Base-by-base conservation (phyloP, 352 stramenopile species). In the Pythium scleroteichum region DNA sequence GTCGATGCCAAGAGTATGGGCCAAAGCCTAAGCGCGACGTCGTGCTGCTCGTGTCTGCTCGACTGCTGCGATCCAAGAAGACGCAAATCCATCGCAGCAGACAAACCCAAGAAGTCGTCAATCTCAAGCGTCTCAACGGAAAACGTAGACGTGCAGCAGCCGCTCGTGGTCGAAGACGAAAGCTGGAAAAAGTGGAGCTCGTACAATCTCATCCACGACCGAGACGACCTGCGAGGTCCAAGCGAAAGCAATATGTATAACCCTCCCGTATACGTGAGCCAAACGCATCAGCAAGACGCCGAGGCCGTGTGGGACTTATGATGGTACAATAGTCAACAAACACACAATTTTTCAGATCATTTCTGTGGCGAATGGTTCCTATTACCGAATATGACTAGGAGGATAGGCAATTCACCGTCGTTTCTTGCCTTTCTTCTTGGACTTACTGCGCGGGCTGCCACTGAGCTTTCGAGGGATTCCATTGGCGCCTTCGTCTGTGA, bases 181-280 rank as follows among this genome's bases (percentile, higher is more conserved):
- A 92, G 82, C 60, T 92, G 80, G 80, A 89, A 90, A 65, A 76
- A 79, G 47, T 90, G 74, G 72, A 90, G 80, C 57, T 90, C 80
- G 14, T 90, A 82, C 74, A 79, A 88, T 57, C 72, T 90, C 55
- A 78, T 90, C 50, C 78, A 92, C 63, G 46, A 85, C 59, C 24
- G 6, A n/a, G 16, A 17, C n/a, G 26, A 22, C 23, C 70, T 8
- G 59, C 68, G 14, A 63, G 54, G 24, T 56, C 49, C 7, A 66
- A 73, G 9, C 59, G 78, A 29, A 8, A 68, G 73, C 29, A 66
- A 53, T 17, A 53, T 39, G 26, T 90, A 90, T 59, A 66, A 66
- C 13, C 80, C 82, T 39, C 80, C 80, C 4, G 49, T 47, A 10
- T 92, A 79, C 48, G 75, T 88, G 46, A 78, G 79, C 42, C 69